Percentiles rank a stretch among this genome's conserved stretches.
phyloP scores from a whole-genome alignment of 768 basidiomycete genomes.

The Guyanaporus albipodus region DNA sequence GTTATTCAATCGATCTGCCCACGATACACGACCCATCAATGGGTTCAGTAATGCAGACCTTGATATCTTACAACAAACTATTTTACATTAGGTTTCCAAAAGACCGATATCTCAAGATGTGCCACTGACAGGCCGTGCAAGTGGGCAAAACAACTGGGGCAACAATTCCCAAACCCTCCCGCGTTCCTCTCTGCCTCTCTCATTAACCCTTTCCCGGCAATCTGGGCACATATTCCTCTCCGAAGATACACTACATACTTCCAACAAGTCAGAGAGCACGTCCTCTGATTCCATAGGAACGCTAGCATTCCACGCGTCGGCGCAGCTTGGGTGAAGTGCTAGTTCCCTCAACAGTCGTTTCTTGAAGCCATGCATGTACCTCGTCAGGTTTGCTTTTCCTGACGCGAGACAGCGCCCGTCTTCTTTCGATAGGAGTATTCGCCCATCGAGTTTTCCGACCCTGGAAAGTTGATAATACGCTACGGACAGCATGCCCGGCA shows the following conservation, averaged over 20 bases:
- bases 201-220: neutral
- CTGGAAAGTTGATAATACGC: slow-evolving; percentile 7
- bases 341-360: neutral
- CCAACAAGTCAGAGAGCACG: neutral
- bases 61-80: too few species aligned
- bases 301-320: neutral
- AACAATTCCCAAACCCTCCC: slow-evolving; percentile 1
- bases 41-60: too few species aligned
- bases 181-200: slow-evolving; percentile 2
- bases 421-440: neutral
- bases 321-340: slow-evolving; percentile 1
- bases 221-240: neutral
- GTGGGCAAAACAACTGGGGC: neutral
- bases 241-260: neutral
- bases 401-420: neutral
- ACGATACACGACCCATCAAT: too few species aligned
- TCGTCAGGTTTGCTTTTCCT: neutral
- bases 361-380: neutral
- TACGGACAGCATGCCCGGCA: neutral
- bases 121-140: neutral
- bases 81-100: too few species aligned
- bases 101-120: too few species aligned
- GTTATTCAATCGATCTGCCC: too few species aligned
- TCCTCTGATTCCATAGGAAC: neutral
- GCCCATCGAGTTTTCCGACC: neutral